Percentiles rank a stretch among this genome's conserved stretches.
Conservation (phyloP, 192 early-diverging fungal species). For the Backusella tarrabulga region DNA sequence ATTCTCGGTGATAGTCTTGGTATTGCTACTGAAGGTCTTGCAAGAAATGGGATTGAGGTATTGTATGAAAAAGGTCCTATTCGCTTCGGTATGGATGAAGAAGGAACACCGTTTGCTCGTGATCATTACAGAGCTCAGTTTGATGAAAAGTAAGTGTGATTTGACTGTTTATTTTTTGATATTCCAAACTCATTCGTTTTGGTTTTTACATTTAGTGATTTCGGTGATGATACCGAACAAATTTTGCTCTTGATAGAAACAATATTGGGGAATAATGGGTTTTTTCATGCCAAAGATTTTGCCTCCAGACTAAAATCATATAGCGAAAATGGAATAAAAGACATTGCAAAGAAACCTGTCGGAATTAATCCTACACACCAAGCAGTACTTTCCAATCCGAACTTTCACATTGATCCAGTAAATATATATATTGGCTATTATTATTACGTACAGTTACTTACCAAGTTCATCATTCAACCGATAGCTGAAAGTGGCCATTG, state of each 20-base stretch:
- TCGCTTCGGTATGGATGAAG: slow-evolving; percentile 51
- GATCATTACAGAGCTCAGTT: slow-evolving; percentile 24
- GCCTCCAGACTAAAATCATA: slow-evolving; percentile 50
- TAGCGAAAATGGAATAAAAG: slow-evolving; percentile 49
- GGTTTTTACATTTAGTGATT: slow-evolving; percentile 27
- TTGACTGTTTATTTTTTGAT: neutral
- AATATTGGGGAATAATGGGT: slow-evolving; percentile 43
- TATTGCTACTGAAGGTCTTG: slow-evolving; percentile 61
- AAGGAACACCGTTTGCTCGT: slow-evolving; percentile 26
- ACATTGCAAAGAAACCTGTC: slow-evolving; percentile 53
- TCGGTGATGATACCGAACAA: slow-evolving; percentile 59
- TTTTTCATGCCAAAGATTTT: slow-evolving; percentile 51
- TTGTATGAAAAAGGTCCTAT: slow-evolving; percentile 59
- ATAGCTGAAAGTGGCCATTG: slow-evolving; percentile 32
- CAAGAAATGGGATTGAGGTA: slow-evolving; percentile 36
- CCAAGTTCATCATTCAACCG: neutral
- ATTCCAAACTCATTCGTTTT: neutral
- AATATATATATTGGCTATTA: neutral
- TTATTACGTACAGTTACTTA: neutral
- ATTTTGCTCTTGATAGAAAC: slow-evolving; percentile 53
- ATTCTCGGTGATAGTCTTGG: slow-evolving; percentile 65
- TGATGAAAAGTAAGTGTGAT: slow-evolving; percentile 35
- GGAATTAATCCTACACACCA: slow-evolving; percentile 56
- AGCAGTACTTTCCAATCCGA: slow-evolving; percentile 42
- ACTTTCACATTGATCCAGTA: slow-evolving; percentile 50